A percentile compares a stretch with the other conserved stretches of the same genome.
Conservation (phyloP, 2,329 filamentous ascomycete genomes). For the Fusarium sp. region DNA sequence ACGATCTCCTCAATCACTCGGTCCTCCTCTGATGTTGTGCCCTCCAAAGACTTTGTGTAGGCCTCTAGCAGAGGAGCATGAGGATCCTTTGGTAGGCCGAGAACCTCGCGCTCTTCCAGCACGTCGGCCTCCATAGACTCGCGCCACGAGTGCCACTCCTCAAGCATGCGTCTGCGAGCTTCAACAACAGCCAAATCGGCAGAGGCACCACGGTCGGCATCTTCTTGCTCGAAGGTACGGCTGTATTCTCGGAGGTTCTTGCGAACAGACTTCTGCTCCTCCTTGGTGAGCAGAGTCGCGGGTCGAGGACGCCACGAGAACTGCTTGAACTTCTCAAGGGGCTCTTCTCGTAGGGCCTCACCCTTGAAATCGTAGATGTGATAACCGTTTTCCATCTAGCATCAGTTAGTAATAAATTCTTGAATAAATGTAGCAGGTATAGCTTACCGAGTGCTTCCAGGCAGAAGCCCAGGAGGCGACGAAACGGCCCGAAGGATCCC, state of each 20-base stretch:
- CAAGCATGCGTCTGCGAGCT: slow-evolving; percentile 81
- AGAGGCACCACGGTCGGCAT: slow-evolving; percentile 91
- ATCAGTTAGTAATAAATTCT: slow-evolving; percentile 23
- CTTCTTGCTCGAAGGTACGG: slow-evolving; percentile 93
- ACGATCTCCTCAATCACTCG: slow-evolving; percentile 89
- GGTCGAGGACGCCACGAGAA: slow-evolving; percentile 94
- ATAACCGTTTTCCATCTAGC: slow-evolving; percentile 98
- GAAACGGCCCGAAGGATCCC: slow-evolving; percentile 96
- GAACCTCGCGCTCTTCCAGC: slow-evolving; percentile 75
- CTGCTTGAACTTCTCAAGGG: slow-evolving; percentile 97
- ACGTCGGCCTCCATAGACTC: slow-evolving; percentile 79
- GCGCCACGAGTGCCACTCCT: slow-evolving; percentile 92
- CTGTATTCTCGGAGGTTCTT: slow-evolving; percentile 99
- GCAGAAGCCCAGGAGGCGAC: slow-evolving; percentile 93
- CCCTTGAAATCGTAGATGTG: slow-evolving; percentile 98
- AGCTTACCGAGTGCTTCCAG: slow-evolving; percentile 93
- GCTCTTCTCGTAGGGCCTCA: slow-evolving; percentile 88
- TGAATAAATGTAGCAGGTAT: slow-evolving; percentile 28
- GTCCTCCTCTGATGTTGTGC: slow-evolving; percentile 73
- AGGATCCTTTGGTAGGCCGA: slow-evolving; percentile 75
- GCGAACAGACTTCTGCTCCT: slow-evolving; percentile 97
- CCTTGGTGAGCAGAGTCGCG: slow-evolving; percentile 89
- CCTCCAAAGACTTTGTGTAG: slow-evolving; percentile 66
- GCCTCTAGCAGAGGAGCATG: slow-evolving; percentile 72
- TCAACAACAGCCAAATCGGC: slow-evolving; percentile 96